phyloP scores from a whole-genome alignment of 805 yeast genomes.

The Candida anglica region DNA sequence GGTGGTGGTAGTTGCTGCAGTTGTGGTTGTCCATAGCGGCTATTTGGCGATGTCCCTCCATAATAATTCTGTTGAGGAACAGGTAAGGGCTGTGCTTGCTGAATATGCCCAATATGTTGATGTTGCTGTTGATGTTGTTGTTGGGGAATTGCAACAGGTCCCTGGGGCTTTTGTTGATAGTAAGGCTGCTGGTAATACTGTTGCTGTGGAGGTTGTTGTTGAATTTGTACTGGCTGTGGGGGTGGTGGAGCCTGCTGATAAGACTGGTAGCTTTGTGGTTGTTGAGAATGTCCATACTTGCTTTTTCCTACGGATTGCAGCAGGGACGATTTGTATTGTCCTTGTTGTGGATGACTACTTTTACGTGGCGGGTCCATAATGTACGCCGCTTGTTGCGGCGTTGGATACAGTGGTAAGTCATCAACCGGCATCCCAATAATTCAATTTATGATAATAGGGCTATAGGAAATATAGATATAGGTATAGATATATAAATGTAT shows the following conservation, averaged over 20 bases:
- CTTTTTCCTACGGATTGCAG: conserved; percentile 19
- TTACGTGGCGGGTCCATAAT: conserved; percentile 16
- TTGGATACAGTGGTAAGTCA: conserved; percentile 43
- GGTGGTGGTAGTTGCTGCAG: conserved; percentile 6
- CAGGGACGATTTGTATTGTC: conserved; percentile 12
- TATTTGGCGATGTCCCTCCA: background rate
- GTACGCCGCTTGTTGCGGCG: conserved; percentile 42
- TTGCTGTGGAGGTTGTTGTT: conserved; percentile 9
- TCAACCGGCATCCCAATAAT: conserved; percentile 18
- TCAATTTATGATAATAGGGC: too few relatives aligned
- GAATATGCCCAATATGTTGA: conserved; percentile 4
- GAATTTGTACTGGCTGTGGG: conserved; percentile 6
- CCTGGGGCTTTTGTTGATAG: conserved; percentile 9
- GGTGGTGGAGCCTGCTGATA: conserved; percentile 9
- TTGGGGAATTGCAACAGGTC: conserved; percentile 1
- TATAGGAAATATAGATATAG: too few relatives aligned
- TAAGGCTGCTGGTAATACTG: conserved; percentile 7
- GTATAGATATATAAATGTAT: too few relatives aligned
- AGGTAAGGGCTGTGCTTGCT: conserved; percentile 1
- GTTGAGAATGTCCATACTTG: conserved; percentile 11
- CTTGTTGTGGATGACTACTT: conserved; percentile 12
- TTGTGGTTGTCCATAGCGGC: conserved; percentile 8
- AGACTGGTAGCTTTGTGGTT: conserved; percentile 8
- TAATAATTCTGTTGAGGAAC: background rate
- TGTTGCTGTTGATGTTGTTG: conserved; percentile 8